phyloP scores from a whole-genome alignment of 2,329 filamentous ascomycete species.

The Rutstroemia sp. region DNA sequence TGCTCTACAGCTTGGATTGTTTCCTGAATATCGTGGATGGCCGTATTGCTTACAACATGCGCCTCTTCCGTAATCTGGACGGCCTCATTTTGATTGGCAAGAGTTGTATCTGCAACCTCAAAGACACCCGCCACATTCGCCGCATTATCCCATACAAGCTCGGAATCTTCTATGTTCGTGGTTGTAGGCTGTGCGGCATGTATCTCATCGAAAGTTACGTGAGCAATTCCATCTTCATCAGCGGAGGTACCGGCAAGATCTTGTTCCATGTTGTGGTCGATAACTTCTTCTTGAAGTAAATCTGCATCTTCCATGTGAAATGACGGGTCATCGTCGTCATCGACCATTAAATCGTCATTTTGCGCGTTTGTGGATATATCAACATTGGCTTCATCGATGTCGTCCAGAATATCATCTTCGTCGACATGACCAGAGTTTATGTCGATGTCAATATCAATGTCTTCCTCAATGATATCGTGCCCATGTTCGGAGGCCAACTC shows the following conservation, averaged over 20 bases:
- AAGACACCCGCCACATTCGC: background rate
- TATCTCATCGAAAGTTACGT: background rate
- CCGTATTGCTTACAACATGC: background rate
- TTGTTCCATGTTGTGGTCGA: slow-evolving; percentile 19
- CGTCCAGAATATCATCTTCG: slow-evolving; percentile 50
- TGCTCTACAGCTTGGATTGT: background rate
- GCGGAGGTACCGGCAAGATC: slow-evolving; percentile 16
- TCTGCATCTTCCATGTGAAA: slow-evolving; percentile 32
- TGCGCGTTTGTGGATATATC: slow-evolving; percentile 9
- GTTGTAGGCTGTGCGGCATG: slow-evolving; percentile 2
- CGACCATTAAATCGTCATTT: slow-evolving; percentile 41
- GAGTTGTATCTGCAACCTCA: background rate
- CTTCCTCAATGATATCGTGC: slow-evolving; percentile 34
- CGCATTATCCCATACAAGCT: slow-evolving; percentile 1
- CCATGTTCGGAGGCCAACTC: slow-evolving; percentile 44
- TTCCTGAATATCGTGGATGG: background rate
- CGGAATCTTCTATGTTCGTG: background rate
- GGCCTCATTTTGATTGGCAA: background rate
- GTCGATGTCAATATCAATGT: slow-evolving; percentile 55
- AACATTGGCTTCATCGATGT: slow-evolving; percentile 29
- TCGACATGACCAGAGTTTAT: slow-evolving; percentile 36
- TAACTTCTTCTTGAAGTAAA: slow-evolving; percentile 18
- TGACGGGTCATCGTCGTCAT: slow-evolving; percentile 33
- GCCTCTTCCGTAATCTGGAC: background rate
- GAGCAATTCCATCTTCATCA: background rate